Conservation (phyloP, 805 yeast species). For the Ogataea thermomethanolica region DNA sequence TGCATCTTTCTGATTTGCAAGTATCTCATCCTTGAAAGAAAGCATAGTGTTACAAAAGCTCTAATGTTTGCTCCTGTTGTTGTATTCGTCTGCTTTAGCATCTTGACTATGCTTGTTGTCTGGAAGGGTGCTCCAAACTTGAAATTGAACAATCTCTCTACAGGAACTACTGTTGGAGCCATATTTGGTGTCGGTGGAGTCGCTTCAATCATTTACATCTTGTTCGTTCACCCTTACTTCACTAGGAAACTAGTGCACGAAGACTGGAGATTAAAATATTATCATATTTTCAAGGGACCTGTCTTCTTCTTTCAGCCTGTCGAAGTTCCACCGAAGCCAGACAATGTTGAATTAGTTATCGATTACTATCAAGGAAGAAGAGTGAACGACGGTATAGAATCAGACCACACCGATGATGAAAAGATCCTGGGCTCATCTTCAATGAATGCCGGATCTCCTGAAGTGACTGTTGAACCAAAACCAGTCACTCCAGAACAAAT, state of each 20-base stretch:
- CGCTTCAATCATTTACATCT: constrained; percentile 47
- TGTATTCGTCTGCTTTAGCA: constrained; percentile 56
- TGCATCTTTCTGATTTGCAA: constrained; percentile 58
- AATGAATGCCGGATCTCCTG: too few relatives aligned
- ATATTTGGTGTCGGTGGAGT: constrained; percentile 64
- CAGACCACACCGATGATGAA: neutral
- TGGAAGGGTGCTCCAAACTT: constrained; percentile 79
- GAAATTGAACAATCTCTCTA: constrained; percentile 49
- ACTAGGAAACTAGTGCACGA: constrained; percentile 54
- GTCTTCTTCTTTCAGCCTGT: constrained; percentile 48
- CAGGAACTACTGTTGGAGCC: constrained; percentile 52
- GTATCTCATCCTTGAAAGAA: constrained; percentile 57
- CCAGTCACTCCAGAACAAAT: constrained; percentile 1
- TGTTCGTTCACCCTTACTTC: constrained; percentile 59
- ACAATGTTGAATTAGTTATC: constrained; percentile 49
- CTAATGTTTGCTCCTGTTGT: constrained; percentile 55
- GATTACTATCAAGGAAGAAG: constrained; percentile 69
- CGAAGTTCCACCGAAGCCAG: constrained; percentile 68
- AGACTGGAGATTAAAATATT: constrained; percentile 65
- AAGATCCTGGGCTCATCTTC: too few relatives aligned
- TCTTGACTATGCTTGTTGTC: constrained; percentile 71
- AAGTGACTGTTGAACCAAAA: too few relatives aligned
- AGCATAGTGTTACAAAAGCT: constrained; percentile 52
- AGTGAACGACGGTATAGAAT: neutral
- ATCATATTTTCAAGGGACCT: constrained; percentile 58